Conservation (phyloP, 345 rosid species). For the Noccaea bulbosa region DNA sequence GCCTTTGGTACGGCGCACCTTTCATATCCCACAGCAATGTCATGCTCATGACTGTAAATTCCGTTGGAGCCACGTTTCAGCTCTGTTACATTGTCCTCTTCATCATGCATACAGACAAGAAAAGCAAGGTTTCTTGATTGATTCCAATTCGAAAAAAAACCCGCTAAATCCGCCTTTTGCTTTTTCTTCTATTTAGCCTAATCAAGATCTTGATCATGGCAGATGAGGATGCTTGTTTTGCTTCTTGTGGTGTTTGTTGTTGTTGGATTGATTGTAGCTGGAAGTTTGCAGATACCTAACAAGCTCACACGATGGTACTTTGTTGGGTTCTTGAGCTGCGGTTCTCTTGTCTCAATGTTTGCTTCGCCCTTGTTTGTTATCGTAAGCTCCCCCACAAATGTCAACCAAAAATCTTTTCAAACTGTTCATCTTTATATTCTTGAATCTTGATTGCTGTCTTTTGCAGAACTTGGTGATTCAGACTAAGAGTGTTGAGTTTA, state of each 20-base stretch:
- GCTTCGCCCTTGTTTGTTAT: conserved; percentile 92
- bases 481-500: conserved; percentile 83
- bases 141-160: not conserved
- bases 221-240: conserved; percentile 67
- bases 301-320: conserved; percentile 46
- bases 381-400: conserved; percentile 52
- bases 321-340: conserved; percentile 69
- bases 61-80: conserved; percentile 74
- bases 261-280: conserved; percentile 54
- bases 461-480: conserved; percentile 77
- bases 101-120: conserved; percentile 58
- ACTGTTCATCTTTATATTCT: not conserved
- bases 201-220: conserved; percentile 33
- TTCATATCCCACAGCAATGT: conserved; percentile 59
- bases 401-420: not conserved
- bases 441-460: conserved; percentile 9
- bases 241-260: conserved; percentile 54
- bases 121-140: conserved; percentile 56
- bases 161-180: not conserved
- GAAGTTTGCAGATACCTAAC: conserved; percentile 66
- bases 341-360: conserved; percentile 83
- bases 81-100: conserved; percentile 63
- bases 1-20: conserved; percentile 85
- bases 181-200: not conserved
- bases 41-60: conserved; percentile 74